A percentile compares a stretch with the other conserved stretches of the same genome.
These are phyloP conservation scores for Penicillium atrosanguineum DNA, from an alignment of 495 filamentous ascomycete species.

Conservation along the genomic window DNA sequence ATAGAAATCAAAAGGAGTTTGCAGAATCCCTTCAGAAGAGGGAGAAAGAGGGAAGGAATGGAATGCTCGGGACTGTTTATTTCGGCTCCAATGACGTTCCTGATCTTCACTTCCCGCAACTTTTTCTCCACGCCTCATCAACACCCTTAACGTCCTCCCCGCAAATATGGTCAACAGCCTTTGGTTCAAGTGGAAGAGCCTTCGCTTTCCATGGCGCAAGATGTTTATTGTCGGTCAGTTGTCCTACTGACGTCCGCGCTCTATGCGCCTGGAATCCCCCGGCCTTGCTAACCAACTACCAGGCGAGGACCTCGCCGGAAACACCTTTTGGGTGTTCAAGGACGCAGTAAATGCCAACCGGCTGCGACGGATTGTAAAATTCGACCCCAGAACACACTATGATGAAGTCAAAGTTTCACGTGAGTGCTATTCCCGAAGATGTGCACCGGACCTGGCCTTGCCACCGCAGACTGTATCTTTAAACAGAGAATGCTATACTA, in stretches of 20 bases:
- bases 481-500: neutral
- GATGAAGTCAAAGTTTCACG: constrained; percentile 64
- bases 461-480: neutral
- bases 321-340: constrained; percentile 94
- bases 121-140: constrained; percentile 16
- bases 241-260: neutral
- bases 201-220: constrained; percentile 83
- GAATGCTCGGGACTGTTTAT: constrained; percentile 30
- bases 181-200: constrained; percentile 85
- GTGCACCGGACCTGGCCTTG: neutral
- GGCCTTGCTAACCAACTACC: constrained; percentile 22
- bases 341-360: constrained; percentile 57
- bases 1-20: neutral
- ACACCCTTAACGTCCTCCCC: neutral
- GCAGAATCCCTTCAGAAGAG: neutral
- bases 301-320: constrained; percentile 85
- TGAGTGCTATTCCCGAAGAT: constrained; percentile 25
- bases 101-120: constrained; percentile 12
- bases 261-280: constrained; percentile 10
- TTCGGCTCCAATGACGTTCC: constrained; percentile 31
- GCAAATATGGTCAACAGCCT: constrained; percentile 42
- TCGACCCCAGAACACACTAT: constrained; percentile 56
- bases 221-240: constrained; percentile 72
- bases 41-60: constrained; percentile 13
- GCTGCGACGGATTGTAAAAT: constrained; percentile 67